Percentiles rank a stretch among this genome's conserved stretches.
phyloP scores from a whole-genome alignment of 306 rosid genomes.

The Castanospermum australe region DNA sequence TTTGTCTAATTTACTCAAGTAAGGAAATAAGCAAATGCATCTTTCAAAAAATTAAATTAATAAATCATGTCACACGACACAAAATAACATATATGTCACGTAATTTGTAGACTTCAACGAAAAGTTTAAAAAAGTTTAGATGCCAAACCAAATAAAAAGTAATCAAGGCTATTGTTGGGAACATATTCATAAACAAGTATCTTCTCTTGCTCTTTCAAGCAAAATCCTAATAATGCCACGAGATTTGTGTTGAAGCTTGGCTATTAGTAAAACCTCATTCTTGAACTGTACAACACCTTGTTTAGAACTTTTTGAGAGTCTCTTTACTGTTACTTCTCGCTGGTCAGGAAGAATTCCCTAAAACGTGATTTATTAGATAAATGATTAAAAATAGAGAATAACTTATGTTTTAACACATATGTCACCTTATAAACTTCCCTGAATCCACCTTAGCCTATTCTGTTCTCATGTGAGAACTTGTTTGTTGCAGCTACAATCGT shows the following conservation, averaged over 20 bases:
- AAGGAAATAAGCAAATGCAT: neutral
- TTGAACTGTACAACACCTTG: constrained; percentile 45
- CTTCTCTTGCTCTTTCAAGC: constrained; percentile 37
- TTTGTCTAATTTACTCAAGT: neutral
- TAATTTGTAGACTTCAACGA: neutral
- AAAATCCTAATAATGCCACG: constrained; percentile 39
- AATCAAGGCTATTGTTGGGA: constrained; percentile 40
- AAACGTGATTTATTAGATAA: neutral
- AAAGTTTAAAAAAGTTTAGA: neutral
- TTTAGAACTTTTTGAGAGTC: constrained; percentile 29
- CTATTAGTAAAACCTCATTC: constrained; percentile 39
- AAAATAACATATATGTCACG: neutral
- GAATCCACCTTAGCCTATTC: constrained; percentile 41
- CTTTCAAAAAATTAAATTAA: neutral
- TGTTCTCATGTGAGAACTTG: constrained; percentile 19
- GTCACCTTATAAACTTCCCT: constrained; percentile 40
- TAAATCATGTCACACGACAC: neutral
- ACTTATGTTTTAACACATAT: neutral
- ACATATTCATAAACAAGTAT: constrained; percentile 44
- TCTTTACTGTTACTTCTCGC: constrained; percentile 38
- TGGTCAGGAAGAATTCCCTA: constrained; percentile 40
- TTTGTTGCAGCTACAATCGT: constrained; percentile 31
- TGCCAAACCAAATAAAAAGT: constrained; percentile 35
- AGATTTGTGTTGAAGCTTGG: constrained; percentile 48
- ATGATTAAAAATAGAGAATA: neutral